A percentile compares a stretch with the other conserved stretches of the same genome.
Conservation (phyloP, 768 basidiomycete genomes). For the Brasilioporus rufonigricans region DNA sequence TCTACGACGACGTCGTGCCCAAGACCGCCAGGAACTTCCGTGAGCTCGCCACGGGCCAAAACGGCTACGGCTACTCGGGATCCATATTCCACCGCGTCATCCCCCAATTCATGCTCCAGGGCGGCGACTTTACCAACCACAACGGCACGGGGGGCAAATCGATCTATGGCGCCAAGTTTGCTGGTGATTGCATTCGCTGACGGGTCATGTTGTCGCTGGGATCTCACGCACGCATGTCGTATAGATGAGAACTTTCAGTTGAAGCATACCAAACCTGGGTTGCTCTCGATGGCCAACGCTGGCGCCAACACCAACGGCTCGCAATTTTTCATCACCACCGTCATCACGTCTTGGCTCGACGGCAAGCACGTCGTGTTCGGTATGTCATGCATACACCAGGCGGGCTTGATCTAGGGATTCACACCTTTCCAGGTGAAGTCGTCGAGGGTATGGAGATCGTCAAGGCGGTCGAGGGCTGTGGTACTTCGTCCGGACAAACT, state of each 20-base stretch:
- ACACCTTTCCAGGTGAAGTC: conserved; percentile 6
- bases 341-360: conserved; percentile 42
- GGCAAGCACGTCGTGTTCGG: conserved; percentile 16
- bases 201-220: not conserved
- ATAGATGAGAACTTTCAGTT: conserved; percentile 82
- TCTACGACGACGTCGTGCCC: conserved; percentile 78
- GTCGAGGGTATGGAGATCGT: not conserved
- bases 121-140: conserved; percentile 75
- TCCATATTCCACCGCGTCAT: conserved; percentile 80
- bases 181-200: conserved; percentile 36
- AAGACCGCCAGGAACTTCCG: conserved; percentile 84
- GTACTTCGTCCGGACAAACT: not conserved
- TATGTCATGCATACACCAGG: not conserved
- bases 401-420: not conserved
- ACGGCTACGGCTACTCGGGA: conserved; percentile 73
- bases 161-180: conserved; percentile 70
- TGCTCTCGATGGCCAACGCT: conserved; percentile 81
- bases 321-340: conserved; percentile 92
- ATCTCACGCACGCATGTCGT: conserved; percentile 5
- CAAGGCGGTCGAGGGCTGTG: not conserved
- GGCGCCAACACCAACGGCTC: conserved; percentile 83
- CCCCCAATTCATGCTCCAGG: conserved; percentile 85
- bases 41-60: conserved; percentile 73
- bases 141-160: conserved; percentile 81
- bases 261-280: conserved; percentile 68